Conservation (phyloP, 345 rosid species). For the Jatropha curcas region DNA sequence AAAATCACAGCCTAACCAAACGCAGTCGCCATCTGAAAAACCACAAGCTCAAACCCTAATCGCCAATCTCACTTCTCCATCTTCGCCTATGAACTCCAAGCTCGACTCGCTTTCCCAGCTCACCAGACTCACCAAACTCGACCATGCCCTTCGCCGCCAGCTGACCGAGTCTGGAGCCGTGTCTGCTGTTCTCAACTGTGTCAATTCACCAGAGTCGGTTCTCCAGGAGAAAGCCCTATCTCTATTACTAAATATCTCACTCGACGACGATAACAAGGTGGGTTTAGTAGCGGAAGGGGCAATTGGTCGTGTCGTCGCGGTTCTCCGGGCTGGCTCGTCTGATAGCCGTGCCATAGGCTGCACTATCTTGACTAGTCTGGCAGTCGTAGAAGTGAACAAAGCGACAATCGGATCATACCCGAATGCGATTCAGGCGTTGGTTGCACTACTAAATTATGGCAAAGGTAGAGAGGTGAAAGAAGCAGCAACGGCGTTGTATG, state of each 20-base stretch:
- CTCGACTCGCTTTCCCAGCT: conserved; percentile 67
- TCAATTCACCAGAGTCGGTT: conserved; percentile 42
- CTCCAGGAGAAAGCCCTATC: conserved; percentile 74
- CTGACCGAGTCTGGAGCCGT: conserved; percentile 84
- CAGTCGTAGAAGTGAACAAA: conserved; percentile 93
- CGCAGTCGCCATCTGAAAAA: not conserved
- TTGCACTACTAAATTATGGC: conserved; percentile 59
- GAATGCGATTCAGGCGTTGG: conserved; percentile 58
- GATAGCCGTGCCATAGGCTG: conserved; percentile 81
- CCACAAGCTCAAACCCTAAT: conserved; percentile 51
- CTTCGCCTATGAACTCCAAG: conserved; percentile 45
- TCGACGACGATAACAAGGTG: conserved; percentile 90
- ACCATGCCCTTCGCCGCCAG: conserved; percentile 63
- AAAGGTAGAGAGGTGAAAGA: conserved; percentile 76
- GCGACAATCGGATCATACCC: conserved; percentile 89
- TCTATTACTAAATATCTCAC: conserved; percentile 79
- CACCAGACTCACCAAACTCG: conserved; percentile 58
- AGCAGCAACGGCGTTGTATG: conserved; percentile 85
- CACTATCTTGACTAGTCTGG: conserved; percentile 82
- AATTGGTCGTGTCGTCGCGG: conserved; percentile 52
- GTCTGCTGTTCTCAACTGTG: conserved; percentile 61
- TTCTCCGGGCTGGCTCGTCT: conserved; percentile 56
- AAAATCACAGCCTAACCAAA: conserved; percentile 26
- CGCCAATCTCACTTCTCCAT: conserved; percentile 49
- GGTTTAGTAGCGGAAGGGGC: conserved; percentile 97